Base-by-base conservation (phyloP, 176 grass and related monocot species). In the Triticum dicoccoides region DNA sequence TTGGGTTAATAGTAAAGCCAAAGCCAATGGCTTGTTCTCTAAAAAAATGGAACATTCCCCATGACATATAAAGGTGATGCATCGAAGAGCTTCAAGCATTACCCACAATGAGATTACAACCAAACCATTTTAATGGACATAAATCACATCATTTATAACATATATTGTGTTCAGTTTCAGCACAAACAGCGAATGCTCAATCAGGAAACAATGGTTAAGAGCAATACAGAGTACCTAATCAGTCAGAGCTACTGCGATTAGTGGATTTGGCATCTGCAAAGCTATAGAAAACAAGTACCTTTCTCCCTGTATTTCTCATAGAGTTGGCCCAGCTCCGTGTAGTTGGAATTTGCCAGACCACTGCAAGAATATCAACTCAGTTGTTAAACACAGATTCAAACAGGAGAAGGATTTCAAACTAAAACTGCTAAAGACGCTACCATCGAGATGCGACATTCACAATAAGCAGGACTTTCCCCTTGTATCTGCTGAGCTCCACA, bases 391-490 rank as follows among this genome's bases (percentile, higher is more conserved):
- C 42, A 35, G 6, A 67, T 18, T 37, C 21, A 78, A 18, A 68
- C 9, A 8, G 14, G n/a, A 12, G 24, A 24, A 24, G 15, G 69
- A 82, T 32, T 35, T 20, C 15, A 15, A 84, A 32, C 47, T 84
- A 42, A 41, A 73, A 81, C 61, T 15, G 23, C 21, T 44, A 18
- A 65, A 68, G 4, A 27, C 25, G 3, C 21, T 78, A 92, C 85
- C 91, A 95, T 66, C 76, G 76, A 35, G 93, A 98, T 59, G 96
- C 91, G 6, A 94, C 90, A 76, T 92, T 92, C 75, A 98, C 91
- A 70, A 95, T 88, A 32, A 95, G 84, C 66, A 94, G 38, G 79
- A 89, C 89, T 62, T 95, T 89, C 7, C 88, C 89, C 65, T 89
- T 92, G 85, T 95, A 98, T 85, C 58, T 89, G 59, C 89, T 84